Conservation (phyloP, 805 yeast genomes). For the Myxozyma kluyveri region DNA sequence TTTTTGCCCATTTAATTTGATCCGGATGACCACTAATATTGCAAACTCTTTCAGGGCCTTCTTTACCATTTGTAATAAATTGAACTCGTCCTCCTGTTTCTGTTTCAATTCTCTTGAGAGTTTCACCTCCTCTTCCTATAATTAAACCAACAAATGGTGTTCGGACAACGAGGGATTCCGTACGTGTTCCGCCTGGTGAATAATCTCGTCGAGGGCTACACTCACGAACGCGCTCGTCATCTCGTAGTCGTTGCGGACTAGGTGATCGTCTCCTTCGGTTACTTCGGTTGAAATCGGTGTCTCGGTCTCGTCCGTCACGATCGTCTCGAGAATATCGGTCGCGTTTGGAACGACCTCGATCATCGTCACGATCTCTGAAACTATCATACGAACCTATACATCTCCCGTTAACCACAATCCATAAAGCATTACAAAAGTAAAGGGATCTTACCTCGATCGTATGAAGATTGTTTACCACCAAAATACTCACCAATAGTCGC, state of each 20-base stretch:
- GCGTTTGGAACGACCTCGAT: not conserved
- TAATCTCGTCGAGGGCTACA: constrained; percentile 23
- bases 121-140: constrained; percentile 33
- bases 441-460: constrained; percentile 1
- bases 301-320: constrained; percentile 17
- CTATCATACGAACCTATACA: constrained; percentile 2
- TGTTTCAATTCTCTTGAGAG: constrained; percentile 28
- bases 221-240: constrained; percentile 18
- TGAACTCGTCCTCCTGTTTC: constrained; percentile 31
- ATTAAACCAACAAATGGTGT: constrained; percentile 30
- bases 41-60: constrained; percentile 31
- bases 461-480: not conserved
- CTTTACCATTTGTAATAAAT: constrained; percentile 29
- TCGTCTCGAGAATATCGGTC: constrained; percentile 1
- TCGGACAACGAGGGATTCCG: constrained; percentile 25
- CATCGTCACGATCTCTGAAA: constrained; percentile 1
- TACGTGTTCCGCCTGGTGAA: constrained; percentile 28
- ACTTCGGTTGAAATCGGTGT: constrained; percentile 9
- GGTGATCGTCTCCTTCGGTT: constrained; percentile 13
- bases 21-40: constrained; percentile 22
- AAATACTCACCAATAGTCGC: constrained; percentile 17
- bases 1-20: constrained; percentile 21
- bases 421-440: not conserved
- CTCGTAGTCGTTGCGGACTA: constrained; percentile 23
- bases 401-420: not conserved